Evolutionary conservation across 371 early-diverging fungal species (phyloP), one percentile per base, ranked within the genome.

Genomic region (Mucor saturninus): DNA sequence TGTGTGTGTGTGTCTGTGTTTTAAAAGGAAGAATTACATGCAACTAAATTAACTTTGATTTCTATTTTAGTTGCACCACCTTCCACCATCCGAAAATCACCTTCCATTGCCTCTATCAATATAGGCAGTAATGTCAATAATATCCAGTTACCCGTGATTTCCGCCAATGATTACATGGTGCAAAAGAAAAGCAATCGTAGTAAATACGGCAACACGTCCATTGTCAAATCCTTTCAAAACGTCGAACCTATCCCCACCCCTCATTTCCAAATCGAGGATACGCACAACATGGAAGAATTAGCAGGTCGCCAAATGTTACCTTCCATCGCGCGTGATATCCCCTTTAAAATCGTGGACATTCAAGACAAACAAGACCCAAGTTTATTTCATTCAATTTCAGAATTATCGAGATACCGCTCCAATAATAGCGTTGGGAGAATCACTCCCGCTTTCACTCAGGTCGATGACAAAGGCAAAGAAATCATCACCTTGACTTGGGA

Each of bases 401-500:
- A 81, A 26, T 59, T 90, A 4, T 66, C 90, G 10, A 73, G 84
- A 30, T 77, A 86, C 58, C 74, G 89, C 7, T 84, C 89, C 0
- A 42, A 67, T 2, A 64, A 50, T 13, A 65, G 58, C 40, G 71
- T 74, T 6, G 74, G 77, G 5, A 80, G 85, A 14, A 76, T 74
- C 10, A 73, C 69, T 5, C 65, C 69, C 28, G 92, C 91, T 2
- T 89, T 86, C 57, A 81, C 86, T 2, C 75, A 80, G 29, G 65
- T 92, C 2, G 93, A 94, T 64, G 71, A 76, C 37, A 90, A 89
- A 40, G 92, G 93, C 26, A 81, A 84, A 39, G 93, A 91, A 61
- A 69, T 72, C 7, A 65, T 72, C 0, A 73, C 77, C 2, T 73
- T 89, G 59, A 86, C 89, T 9, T 94, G 90, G 89, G 86, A 86